These are phyloP conservation scores for Sideroxylon spinosum DNA, from an alignment of 179 eudicot genomes.

Conservation along the genomic window DNA sequence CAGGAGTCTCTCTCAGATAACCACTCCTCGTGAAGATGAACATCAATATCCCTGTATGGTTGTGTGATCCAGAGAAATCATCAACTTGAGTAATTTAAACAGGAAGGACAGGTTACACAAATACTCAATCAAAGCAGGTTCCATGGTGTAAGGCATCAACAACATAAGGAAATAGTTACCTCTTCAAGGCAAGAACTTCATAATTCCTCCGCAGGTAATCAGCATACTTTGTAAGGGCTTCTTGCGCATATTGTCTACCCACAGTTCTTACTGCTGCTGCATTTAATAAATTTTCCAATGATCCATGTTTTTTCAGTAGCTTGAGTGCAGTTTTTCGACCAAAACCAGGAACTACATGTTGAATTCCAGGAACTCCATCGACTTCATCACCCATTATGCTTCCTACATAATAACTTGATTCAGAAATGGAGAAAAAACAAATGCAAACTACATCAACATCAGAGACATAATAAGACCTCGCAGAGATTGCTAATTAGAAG, in stretches of 20 bases:
- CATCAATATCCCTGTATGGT: slow-evolving; percentile 56
- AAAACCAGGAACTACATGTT: slow-evolving; percentile 74
- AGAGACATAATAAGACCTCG: background rate
- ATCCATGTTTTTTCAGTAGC: slow-evolving; percentile 75
- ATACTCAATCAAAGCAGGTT: slow-evolving; percentile 1
- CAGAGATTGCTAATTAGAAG: background rate
- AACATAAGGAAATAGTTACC: slow-evolving; percentile 34
- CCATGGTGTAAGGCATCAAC: background rate
- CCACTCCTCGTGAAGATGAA: slow-evolving; percentile 78
- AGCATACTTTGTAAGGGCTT: slow-evolving; percentile 77
- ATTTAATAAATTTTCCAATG: slow-evolving; percentile 63
- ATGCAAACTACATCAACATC: background rate
- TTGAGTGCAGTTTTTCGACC: slow-evolving; percentile 86
- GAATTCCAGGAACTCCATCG: slow-evolving; percentile 95
- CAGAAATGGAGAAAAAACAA: background rate
- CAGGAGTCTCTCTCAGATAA: slow-evolving; percentile 51
- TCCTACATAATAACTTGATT: slow-evolving; percentile 39
- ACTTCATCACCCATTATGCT: slow-evolving; percentile 88
- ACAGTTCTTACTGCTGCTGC: slow-evolving; percentile 88
- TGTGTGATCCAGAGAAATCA: slow-evolving; percentile 1
- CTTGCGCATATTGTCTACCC: slow-evolving; percentile 79
- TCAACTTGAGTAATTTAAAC: background rate
- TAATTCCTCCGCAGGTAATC: slow-evolving; percentile 66
- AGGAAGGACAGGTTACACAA: background rate
- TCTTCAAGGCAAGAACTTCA: slow-evolving; percentile 73